Evolutionary conservation across 2,329 filamentous ascomycete species (phyloP), one percentile per base, ranked within the genome.

Genomic region (Cryphonectria radicalis): DNA sequence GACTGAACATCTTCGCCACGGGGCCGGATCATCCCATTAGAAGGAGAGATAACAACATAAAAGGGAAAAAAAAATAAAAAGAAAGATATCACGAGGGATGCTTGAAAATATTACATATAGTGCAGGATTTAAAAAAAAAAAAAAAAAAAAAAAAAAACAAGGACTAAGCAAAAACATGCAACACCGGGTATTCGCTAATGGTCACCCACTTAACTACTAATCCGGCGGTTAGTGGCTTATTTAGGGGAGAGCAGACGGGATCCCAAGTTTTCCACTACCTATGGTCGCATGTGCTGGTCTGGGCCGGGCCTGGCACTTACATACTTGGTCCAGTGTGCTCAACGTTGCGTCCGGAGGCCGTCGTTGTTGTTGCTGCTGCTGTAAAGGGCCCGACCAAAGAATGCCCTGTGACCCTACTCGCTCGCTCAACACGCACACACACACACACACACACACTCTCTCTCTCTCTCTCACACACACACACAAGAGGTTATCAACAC

Each of bases 171-270:
- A 64, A 50, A 65, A 65, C 63, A 53, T 53, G 63, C 63, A 53
- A 32, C 63, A 65, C 63, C 63, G 63, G 43, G 63, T 65, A 65
- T 65, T 65, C 63, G 63, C 63, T 65, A 65, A 65, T 65, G 63
- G 63, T 65, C 63, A 65, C 63, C 63, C 63, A 65, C 63, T 65
- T 65, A 65, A 65, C 63, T 65, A 65, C 63, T 65, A 65, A 65
- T 65, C 63, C 63, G 32, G 63, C 63, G 42, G 40, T 65, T 42
- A 65, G 42, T 50, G 43, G 63, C 43, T 65, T 65, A 65, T 28
- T 50, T 65, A 53, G 63, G 63, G 42, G 63, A 65, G 63, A 65
- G 63, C 43, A n/a, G 43, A 65, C 43, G 63, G 63, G 63, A 53
- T 53, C 63, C 42, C 63, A 35, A 50, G 43, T 65, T 65, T n/a